phyloP scores from a whole-genome alignment of 2,329 filamentous ascomycete genomes.

The Fusarium sp. region DNA sequence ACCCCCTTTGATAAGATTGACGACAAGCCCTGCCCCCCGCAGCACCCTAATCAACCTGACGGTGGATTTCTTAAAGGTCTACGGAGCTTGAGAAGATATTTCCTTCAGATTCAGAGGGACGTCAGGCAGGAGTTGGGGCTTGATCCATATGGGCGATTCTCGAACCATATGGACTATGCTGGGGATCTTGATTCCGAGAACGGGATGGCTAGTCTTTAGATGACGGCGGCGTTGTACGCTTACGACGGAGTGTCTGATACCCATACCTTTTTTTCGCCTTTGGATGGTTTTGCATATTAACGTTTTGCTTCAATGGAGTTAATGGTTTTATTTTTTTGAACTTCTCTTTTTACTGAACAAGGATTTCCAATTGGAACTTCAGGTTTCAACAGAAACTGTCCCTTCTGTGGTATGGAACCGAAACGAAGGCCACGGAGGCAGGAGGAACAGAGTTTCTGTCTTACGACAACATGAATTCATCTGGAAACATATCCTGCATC shows the following conservation, averaged over 20 bases:
- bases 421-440: slow-evolving; percentile 27
- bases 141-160: slow-evolving; percentile 51
- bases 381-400: slow-evolving; percentile 39
- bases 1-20: slow-evolving; percentile 82
- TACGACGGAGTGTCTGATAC: slow-evolving; percentile 39
- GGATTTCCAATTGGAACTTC: slow-evolving; percentile 29
- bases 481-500: slow-evolving; percentile 51
- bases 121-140: slow-evolving; percentile 69
- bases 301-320: slow-evolving; percentile 34
- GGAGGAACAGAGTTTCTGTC: slow-evolving; percentile 37
- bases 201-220: slow-evolving; percentile 53
- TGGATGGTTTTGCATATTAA: slow-evolving; percentile 21
- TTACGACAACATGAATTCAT: slow-evolving; percentile 37
- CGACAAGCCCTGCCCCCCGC: slow-evolving; percentile 80
- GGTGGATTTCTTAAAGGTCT: slow-evolving; percentile 90
- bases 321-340: slow-evolving; percentile 12
- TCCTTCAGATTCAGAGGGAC: slow-evolving; percentile 87
- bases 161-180: slow-evolving; percentile 38
- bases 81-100: slow-evolving; percentile 82
- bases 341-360: slow-evolving; percentile 23
- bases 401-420: slow-evolving; percentile 20
- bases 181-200: slow-evolving; percentile 50
- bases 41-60: slow-evolving; percentile 84
- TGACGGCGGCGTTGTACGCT: slow-evolving; percentile 19
- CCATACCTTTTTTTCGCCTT: slow-evolving; percentile 27